A percentile compares a stretch with the other conserved stretches of the same genome.
phyloP scores from a whole-genome alignment of 2,329 filamentous ascomycete species.

The Pseudogymnoascus pannorum region DNA sequence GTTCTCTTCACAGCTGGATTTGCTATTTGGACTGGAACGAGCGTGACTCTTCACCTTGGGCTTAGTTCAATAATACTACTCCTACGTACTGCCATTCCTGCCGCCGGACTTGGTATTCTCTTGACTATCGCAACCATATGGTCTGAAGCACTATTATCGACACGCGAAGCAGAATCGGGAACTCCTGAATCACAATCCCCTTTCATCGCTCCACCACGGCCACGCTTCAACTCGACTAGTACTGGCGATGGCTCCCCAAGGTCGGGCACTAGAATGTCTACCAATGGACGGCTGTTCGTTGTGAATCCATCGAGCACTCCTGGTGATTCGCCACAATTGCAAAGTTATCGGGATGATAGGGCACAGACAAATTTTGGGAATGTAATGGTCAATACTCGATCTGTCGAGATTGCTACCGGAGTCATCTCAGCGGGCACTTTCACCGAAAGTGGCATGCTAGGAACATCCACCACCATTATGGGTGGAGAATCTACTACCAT shows the following conservation, averaged over 20 bases:
- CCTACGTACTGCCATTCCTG: slow-evolving; percentile 25
- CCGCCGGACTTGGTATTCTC: slow-evolving; percentile 26
- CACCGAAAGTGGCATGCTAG: background rate
- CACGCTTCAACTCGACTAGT: slow-evolving; percentile 20
- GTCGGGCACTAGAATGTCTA: slow-evolving; percentile 18
- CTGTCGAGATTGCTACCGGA: background rate
- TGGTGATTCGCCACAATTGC: slow-evolving; percentile 17
- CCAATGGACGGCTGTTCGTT: slow-evolving; percentile 24
- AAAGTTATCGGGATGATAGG: background rate
- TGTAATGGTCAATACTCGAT: slow-evolving; percentile 4
- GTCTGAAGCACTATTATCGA: slow-evolving; percentile 19
- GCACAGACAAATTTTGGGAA: background rate
- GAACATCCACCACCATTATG: background rate
- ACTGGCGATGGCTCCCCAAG: slow-evolving; percentile 23
- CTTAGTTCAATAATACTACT: slow-evolving; percentile 23
- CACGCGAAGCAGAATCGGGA: slow-evolving; percentile 18
- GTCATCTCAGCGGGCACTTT: background rate
- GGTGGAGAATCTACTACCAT: background rate
- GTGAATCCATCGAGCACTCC: slow-evolving; percentile 26
- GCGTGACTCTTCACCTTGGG: slow-evolving; percentile 29
- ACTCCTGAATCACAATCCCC: slow-evolving; percentile 28
- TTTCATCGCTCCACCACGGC: slow-evolving; percentile 22
- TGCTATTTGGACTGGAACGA: slow-evolving; percentile 25
- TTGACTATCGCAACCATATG: slow-evolving; percentile 24
- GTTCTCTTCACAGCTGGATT: slow-evolving; percentile 23